These are phyloP conservation scores for Fusarium nematophilum DNA, from an alignment of 2,329 filamentous ascomycete genomes.

Conservation along the genomic window DNA sequence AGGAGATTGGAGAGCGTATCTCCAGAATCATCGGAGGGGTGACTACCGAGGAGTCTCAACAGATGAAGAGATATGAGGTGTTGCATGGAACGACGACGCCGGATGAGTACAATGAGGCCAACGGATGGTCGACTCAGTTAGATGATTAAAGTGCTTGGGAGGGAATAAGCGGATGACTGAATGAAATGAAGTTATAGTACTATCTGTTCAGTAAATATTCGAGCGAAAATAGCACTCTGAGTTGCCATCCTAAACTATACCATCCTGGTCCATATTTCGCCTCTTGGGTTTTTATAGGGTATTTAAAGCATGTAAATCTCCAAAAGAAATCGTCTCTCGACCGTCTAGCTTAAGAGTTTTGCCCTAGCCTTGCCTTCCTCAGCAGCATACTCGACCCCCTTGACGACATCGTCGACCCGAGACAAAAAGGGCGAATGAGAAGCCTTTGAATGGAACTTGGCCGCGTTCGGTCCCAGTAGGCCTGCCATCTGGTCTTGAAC, in stretches of 20 bases:
- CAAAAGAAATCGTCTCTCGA: no score
- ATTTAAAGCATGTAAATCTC: no score
- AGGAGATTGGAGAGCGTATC: conserved; percentile 58
- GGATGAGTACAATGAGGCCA: conserved; percentile 30
- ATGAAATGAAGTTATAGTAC: no score
- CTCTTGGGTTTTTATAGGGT: no score
- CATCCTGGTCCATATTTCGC: no score
- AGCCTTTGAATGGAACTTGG: conserved; percentile 11
- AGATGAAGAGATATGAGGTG: conserved; percentile 25
- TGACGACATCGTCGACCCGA: conserved; percentile 17
- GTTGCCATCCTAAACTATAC: no score
- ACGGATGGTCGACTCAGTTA: conserved; percentile 27
- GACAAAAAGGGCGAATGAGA: conserved; percentile 35
- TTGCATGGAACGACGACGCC: conserved; percentile 28
- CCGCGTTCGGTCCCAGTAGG: conserved; percentile 9
- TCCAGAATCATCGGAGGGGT: conserved; percentile 41
- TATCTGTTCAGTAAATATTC: no score
- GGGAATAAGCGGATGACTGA: no score
- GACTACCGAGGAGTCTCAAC: conserved; percentile 17
- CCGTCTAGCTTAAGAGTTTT: no score
- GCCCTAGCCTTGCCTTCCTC: conserved; percentile 13
- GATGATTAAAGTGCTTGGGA: neutral
- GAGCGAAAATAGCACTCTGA: no score
- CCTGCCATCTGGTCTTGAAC: conserved; percentile 38
- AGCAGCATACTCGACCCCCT: conserved; percentile 29